These are phyloP conservation scores for Pyrus pyrifolia DNA, from an alignment of 306 rosid genomes.

Conservation along the genomic window DNA sequence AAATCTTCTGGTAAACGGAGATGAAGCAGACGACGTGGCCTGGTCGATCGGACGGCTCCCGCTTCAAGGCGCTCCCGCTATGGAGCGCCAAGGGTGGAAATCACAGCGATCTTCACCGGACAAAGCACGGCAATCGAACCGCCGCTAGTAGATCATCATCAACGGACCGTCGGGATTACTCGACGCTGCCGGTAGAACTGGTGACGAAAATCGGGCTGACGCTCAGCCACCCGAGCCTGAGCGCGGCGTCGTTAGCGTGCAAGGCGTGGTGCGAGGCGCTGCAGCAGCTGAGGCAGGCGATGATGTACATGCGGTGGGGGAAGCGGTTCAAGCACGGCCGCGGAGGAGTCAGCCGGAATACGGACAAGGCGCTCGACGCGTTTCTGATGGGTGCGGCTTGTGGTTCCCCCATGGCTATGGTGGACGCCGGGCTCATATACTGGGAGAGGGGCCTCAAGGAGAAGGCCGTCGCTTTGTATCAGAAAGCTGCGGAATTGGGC, in stretches of 20 bases:
- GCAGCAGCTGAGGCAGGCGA: slow-evolving; percentile 62
- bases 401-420: slow-evolving; percentile 80
- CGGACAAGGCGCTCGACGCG: slow-evolving; percentile 59
- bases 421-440: slow-evolving; percentile 73
- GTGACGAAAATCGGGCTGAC: slow-evolving; percentile 43
- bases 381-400: slow-evolving; percentile 61
- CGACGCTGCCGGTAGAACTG: slow-evolving; percentile 67
- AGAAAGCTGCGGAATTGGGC: slow-evolving; percentile 57
- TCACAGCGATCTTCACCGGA: background rate
- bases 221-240: slow-evolving; percentile 50
- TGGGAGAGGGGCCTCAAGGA: slow-evolving; percentile 65
- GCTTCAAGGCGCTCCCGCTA: slow-evolving; percentile 37
- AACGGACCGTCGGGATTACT: slow-evolving; percentile 29
- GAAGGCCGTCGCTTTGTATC: slow-evolving; percentile 50
- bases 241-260: slow-evolving; percentile 63
- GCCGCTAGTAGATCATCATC: slow-evolving; percentile 2
- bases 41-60: slow-evolving; percentile 27
- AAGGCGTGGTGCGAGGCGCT: slow-evolving; percentile 73
- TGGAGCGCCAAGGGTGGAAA: background rate
- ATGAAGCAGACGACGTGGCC: slow-evolving; percentile 60
- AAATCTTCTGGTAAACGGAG: background rate
- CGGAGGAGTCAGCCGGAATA: slow-evolving; percentile 37
- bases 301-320: slow-evolving; percentile 58
- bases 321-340: slow-evolving; percentile 80
- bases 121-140: background rate